phyloP scores from a whole-genome alignment of 139 green algal genomes.

The Dunaliella primolecta region DNA sequence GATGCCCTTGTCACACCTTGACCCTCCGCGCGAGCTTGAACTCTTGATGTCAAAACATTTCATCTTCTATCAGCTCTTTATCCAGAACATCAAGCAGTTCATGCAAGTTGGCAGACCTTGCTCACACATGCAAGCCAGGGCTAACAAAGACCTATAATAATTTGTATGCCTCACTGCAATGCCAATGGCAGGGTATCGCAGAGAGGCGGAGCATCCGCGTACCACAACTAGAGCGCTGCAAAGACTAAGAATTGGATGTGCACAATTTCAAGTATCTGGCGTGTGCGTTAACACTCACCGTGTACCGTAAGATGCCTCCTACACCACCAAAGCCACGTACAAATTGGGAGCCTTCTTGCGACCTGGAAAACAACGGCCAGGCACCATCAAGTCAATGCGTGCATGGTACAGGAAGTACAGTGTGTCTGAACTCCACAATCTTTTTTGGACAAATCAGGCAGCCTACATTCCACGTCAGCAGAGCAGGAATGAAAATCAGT shows the following conservation, averaged over 20 bases:
- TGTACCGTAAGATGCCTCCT: slow-evolving; percentile 92
- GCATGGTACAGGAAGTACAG: too few species aligned
- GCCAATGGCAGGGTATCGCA: neutral
- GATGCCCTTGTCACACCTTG: too few species aligned
- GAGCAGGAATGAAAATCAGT: neutral
- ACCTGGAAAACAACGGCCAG: too few species aligned
- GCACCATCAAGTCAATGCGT: too few species aligned
- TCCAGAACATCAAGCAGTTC: too few species aligned
- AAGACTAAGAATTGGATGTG: neutral
- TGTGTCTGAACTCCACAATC: slow-evolving; percentile 7
- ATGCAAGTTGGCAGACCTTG: neutral
- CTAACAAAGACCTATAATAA: neutral
- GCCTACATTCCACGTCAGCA: neutral
- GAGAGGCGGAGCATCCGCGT: too few species aligned
- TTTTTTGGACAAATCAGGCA: neutral
- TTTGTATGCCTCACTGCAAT: neutral
- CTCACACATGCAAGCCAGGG: neutral
- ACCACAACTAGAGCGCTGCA: too few species aligned
- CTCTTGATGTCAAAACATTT: too few species aligned
- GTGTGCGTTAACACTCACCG: slow-evolving; percentile 49
- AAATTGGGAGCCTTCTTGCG: slow-evolving; percentile 95
- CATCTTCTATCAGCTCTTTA: too few species aligned
- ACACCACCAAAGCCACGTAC: slow-evolving; percentile 95
- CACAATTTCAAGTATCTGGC: neutral
- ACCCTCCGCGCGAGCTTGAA: too few species aligned